Evolutionary conservation across 768 basidiomycete species (phyloP), one percentile per base, ranked within the genome.

Genomic region (Trichaptum fuscoviolaceum): DNA sequence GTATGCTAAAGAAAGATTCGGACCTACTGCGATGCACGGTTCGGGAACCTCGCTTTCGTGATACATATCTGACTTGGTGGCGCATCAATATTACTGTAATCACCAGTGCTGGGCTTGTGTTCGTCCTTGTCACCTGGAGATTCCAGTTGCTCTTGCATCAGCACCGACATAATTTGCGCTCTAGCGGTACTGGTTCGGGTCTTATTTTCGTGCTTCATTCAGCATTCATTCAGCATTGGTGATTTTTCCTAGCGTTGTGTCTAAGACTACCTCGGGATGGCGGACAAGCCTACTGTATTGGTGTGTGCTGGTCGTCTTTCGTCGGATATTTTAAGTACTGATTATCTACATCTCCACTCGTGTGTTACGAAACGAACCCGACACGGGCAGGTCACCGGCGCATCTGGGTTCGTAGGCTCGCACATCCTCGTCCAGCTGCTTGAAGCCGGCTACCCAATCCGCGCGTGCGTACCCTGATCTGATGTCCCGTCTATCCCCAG

Each of bases 341-440:
- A 30, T 30, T 8, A 30, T n/a, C n/a, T n/a, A n/a, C n/a, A 30
- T 30, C 30, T 8, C 30, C 8, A 8, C 30, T 30, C 30, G 30
- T n/a, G n/a, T n/a, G n/a, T n/a, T n/a, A n/a, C n/a, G n/a, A n/a
- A n/a, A n/a, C 30, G 30, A 30, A 30, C 30, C 8, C 42, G 42
- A 52, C 20, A 7, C 35, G 7, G 35, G 17, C 42, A 71, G 70
- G 70, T 71, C n/a, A 71, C 71, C 17, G 71, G 71, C 25, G 71
- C 68, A 15, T 66, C 71, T 23, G 71, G 71, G 34, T 70, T 67
- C 63, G 60, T 71, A 12, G 71, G 71, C 52, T 65, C 70, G 23
- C 65, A 69, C 57, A 66, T 71, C 34, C 67, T 68, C 25, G 57
- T 65, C n/a, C 70, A 71, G 58, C 67, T 70, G 15, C 70, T 71